Conservation (phyloP, 2,329 filamentous ascomycete genomes). For the Dryadomyces quercus-mongolicae region DNA sequence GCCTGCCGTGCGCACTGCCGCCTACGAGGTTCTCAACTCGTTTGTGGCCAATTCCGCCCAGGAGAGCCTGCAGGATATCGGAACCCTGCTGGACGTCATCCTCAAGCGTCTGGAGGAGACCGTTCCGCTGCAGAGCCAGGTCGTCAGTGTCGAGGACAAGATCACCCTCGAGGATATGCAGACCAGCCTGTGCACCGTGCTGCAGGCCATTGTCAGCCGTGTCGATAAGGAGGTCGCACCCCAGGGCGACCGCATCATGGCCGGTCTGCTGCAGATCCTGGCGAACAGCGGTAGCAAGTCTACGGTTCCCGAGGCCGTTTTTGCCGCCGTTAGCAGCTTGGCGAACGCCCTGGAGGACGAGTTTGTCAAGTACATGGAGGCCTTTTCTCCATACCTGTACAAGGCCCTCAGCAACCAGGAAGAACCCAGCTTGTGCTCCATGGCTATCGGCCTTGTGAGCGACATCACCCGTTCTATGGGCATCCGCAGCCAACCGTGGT, state of each 20-base stretch:
- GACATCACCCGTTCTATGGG: slow-evolving; percentile 90
- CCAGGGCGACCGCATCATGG: slow-evolving; percentile 90
- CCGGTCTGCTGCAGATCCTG: slow-evolving; percentile 70
- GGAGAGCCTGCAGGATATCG: slow-evolving; percentile 72
- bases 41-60: slow-evolving; percentile 86
- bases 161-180: slow-evolving; percentile 97
- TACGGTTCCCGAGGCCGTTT: slow-evolving; percentile 86
- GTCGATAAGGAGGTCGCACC: slow-evolving; percentile 85
- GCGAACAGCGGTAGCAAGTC: slow-evolving; percentile 71
- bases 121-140: slow-evolving; percentile 76
- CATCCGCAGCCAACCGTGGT: slow-evolving; percentile 85
- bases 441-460: slow-evolving; percentile 94
- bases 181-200: slow-evolving; percentile 82
- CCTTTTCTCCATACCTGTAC: slow-evolving; percentile 85
- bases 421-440: slow-evolving; percentile 83
- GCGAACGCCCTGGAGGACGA: slow-evolving; percentile 85
- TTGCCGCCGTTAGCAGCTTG: slow-evolving; percentile 83
- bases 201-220: slow-evolving; percentile 82
- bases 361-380: slow-evolving; percentile 95
- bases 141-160: slow-evolving; percentile 93
- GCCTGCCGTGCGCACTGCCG: slow-evolving; percentile 81
- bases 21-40: slow-evolving; percentile 91
- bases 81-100: slow-evolving; percentile 73
- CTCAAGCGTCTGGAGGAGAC: slow-evolving; percentile 87
- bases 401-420: slow-evolving; percentile 93